phyloP scores from a whole-genome alignment of 2,329 filamentous ascomycete species.

The Botrytis paeoniae region DNA sequence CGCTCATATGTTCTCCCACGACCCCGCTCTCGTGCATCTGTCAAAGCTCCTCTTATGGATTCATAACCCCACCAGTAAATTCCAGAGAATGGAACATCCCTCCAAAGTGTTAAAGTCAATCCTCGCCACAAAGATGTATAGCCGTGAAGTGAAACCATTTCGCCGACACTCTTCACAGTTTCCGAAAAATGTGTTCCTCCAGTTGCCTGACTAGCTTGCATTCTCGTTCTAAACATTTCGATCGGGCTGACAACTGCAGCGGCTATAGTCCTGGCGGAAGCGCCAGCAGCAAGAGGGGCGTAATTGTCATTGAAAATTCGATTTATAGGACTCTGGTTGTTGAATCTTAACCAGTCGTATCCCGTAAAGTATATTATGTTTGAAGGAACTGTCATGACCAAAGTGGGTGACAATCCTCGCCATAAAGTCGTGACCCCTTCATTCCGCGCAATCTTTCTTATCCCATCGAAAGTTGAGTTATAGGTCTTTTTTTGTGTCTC shows the following conservation, averaged over 20 bases:
- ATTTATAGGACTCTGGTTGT: constrained; percentile 68
- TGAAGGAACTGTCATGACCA: constrained; percentile 88
- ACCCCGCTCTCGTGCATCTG: constrained; percentile 60
- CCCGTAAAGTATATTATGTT: constrained; percentile 99
- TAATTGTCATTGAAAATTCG: constrained; percentile 63
- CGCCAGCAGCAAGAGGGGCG: constrained; percentile 76
- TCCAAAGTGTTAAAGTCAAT: constrained; percentile 86
- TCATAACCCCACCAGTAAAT: constrained; percentile 99
- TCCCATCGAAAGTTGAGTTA: constrained; percentile 85
- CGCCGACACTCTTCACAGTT: constrained; percentile 70
- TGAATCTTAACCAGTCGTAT: constrained; percentile 88
- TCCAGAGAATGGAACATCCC: constrained; percentile 94
- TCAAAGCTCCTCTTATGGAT: constrained; percentile 68
- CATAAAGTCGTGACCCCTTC: constrained; percentile 85
- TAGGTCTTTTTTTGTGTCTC: constrained; percentile 80
- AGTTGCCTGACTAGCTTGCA: constrained; percentile 69
- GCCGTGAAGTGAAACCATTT: constrained; percentile 76
- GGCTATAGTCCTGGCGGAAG: constrained; percentile 73
- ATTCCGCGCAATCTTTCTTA: constrained; percentile 91
- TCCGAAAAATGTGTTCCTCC: constrained; percentile 70
- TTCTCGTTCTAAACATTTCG: constrained; percentile 88
- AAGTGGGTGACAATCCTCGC: constrained; percentile 89
- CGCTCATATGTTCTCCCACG: constrained; percentile 44
- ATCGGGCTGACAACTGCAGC: constrained; percentile 84
- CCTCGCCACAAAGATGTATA: constrained; percentile 87